Conservation (phyloP, 495 filamentous ascomycete species). For the Neurospora sp. region DNA sequence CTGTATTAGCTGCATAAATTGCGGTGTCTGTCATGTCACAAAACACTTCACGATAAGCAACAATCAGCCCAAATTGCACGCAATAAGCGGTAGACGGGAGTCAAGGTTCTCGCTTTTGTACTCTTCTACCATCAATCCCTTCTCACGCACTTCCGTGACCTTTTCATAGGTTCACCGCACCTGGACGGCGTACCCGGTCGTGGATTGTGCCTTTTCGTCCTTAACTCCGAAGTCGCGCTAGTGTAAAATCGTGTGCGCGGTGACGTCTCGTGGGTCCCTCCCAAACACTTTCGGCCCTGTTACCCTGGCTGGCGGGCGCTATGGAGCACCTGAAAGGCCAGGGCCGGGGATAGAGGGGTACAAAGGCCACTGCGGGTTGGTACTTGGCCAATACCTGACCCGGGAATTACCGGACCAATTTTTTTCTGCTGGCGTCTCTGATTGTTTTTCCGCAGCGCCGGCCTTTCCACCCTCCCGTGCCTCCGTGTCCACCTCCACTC, state of each 20-base stretch:
- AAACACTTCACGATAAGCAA: not conserved
- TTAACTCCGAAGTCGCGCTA: not conserved
- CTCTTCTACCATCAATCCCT: not conserved
- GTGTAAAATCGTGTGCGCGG: not conserved
- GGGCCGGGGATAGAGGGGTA: not conserved
- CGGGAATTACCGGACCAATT: constrained; percentile 21
- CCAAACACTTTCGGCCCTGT: not conserved
- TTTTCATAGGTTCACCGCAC: not conserved
- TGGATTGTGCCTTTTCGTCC: not conserved
- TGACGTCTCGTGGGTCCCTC: not conserved
- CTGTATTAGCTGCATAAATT: not conserved
- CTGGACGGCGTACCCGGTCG: not conserved
- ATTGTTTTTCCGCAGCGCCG: constrained; percentile 8
- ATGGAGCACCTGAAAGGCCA: not conserved
- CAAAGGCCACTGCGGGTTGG: not conserved
- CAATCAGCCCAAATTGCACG: not conserved
- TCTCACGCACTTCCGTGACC: not conserved
- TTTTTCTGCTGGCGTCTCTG: constrained; percentile 14
- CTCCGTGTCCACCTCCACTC: constrained; percentile 2
- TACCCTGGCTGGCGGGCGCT: not conserved
- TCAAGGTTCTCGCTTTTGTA: not conserved
- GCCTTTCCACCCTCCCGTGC: constrained; percentile 7
- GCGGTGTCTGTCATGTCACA: not conserved
- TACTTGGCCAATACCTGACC: constrained; percentile 9
- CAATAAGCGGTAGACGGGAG: not conserved